phyloP scores from a whole-genome alignment of 257 asterid species.

The Asclepias syriaca region DNA sequence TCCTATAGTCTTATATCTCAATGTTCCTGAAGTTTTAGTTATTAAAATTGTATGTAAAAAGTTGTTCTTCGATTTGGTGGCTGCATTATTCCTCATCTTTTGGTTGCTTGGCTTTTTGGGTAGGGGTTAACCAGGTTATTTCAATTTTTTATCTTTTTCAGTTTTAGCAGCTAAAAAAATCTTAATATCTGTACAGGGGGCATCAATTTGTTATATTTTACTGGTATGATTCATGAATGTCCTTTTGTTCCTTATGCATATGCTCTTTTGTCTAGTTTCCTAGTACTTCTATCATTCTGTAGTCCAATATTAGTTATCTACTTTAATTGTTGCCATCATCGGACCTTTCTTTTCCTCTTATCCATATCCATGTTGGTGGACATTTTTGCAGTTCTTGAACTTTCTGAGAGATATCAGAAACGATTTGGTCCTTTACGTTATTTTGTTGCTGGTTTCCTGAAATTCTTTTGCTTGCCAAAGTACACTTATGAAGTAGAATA shows the following conservation, averaged over 20 bases:
- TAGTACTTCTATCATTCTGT: neutral
- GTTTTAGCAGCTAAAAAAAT: neutral
- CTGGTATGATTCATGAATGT: neutral
- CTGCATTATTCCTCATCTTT: no score
- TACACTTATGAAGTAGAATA: conserved; percentile 88
- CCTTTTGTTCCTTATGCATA: neutral
- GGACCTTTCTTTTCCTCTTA: neutral
- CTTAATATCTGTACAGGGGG: neutral
- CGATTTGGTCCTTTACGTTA: conserved; percentile 93
- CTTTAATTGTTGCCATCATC: neutral
- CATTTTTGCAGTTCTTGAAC: conserved; percentile 71
- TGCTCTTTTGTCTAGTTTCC: neutral
- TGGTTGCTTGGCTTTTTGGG: neutral
- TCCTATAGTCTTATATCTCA: no score
- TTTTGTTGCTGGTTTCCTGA: conserved; percentile 93
- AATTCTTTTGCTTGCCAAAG: conserved; percentile 88
- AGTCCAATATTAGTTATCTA: neutral
- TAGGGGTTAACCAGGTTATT: neutral
- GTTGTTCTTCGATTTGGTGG: neutral
- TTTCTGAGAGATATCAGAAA: conserved; percentile 88
- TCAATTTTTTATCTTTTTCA: neutral
- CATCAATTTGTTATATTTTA: neutral
- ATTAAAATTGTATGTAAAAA: no score
- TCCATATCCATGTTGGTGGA: neutral
- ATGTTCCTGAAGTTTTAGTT: no score